Evolutionary conservation across 2,329 filamentous ascomycete genomes (phyloP).

Genomic region (Fusarium sp.): DNA sequence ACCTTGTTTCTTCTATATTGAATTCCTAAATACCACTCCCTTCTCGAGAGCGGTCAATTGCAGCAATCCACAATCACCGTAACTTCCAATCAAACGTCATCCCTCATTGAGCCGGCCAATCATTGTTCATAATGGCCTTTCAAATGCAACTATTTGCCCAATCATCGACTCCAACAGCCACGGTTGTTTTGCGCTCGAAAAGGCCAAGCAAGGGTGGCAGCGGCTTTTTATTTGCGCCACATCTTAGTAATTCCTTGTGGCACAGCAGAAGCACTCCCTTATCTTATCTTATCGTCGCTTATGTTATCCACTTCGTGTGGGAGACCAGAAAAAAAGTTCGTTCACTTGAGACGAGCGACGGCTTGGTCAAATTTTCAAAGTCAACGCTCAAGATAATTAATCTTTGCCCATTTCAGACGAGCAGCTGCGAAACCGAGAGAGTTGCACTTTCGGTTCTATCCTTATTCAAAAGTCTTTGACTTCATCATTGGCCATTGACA

Average conservation of each 20-base stretch:
- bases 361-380: conserved; percentile 52
- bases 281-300: conserved; percentile 36
- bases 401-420: conserved; percentile 10
- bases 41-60: conserved; percentile 31
- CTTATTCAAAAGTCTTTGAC: conserved; percentile 4
- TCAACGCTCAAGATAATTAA: conserved; percentile 37
- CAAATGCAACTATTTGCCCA: conserved; percentile 10
- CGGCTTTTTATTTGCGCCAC: conserved; percentile 13
- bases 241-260: conserved; percentile 29
- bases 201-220: conserved; percentile 4
- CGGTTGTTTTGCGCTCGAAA: conserved; percentile 1
- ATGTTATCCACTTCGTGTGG: conserved; percentile 41
- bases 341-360: conserved; percentile 41
- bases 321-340: conserved; percentile 52
- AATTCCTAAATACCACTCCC: conserved; percentile 27
- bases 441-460: no score
- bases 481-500: conserved; percentile 11
- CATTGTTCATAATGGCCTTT: conserved; percentile 27
- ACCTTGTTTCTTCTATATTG: conserved; percentile 10
- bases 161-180: conserved; percentile 19
- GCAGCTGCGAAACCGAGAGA: background rate
- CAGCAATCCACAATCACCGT: conserved; percentile 17
- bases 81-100: conserved; percentile 29
- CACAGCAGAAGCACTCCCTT: background rate
- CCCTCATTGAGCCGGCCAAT: conserved; percentile 37